Conservation (phyloP, 257 asterid species). For the Jacaranda mimosifolia region DNA sequence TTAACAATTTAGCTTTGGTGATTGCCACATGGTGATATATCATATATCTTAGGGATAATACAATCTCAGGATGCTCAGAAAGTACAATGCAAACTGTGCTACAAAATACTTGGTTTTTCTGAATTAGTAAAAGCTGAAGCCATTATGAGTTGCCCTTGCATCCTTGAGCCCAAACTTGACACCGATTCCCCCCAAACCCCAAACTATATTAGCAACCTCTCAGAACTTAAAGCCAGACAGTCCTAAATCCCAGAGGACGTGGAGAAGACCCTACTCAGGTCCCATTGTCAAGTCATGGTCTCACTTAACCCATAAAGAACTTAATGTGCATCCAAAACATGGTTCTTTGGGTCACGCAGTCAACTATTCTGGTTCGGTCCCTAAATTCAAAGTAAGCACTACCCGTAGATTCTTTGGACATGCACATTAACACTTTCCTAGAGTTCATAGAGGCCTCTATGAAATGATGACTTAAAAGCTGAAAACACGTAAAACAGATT, state of each 20-base stretch:
- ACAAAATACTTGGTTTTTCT: background rate
- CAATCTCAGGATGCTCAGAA: background rate
- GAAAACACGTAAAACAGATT: background rate
- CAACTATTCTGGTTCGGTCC: conserved; percentile 13
- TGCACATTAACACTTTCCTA: conserved; percentile 17
- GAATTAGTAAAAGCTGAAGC: conserved; percentile 15
- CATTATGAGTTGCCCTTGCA: background rate
- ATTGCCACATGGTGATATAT: background rate
- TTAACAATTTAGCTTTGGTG: background rate
- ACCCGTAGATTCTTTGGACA: background rate
- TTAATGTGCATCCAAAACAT: background rate
- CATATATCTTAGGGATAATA: conserved; percentile 3
- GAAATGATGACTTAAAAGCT: conserved; percentile 12
- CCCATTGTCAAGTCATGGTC: conserved; percentile 8
- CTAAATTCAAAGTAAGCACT: conserved; percentile 10
- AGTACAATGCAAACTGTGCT: conserved; percentile 2
- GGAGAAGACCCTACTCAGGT: background rate
- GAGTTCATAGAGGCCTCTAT: conserved; percentile 10
- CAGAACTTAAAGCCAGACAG: background rate
- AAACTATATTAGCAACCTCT: background rate
- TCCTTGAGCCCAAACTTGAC: conserved; percentile 12
- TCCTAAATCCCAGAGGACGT: background rate
- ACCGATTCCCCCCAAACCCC: conserved; percentile 11
- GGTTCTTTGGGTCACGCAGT: conserved; percentile 16
- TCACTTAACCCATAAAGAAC: background rate